Evolutionary conservation across 208 protist genomes (phyloP), one percentile per base, ranked within the genome.

Genomic region (Strigomonas galati): DNA sequence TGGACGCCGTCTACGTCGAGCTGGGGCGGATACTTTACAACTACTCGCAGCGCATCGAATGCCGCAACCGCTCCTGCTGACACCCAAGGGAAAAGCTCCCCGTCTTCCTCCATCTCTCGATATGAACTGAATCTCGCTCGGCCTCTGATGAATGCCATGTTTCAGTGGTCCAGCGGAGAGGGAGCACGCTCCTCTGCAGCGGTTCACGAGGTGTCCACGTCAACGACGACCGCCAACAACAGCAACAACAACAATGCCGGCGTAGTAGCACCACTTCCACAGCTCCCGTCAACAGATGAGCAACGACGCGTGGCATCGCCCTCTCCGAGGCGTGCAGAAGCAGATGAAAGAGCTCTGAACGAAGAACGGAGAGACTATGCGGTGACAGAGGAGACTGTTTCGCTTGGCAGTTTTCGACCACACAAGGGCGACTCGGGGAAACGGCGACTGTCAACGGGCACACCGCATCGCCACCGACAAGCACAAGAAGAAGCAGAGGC

Each of bases 91-190:
- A 46, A 46, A 19, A 15, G 12, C 40, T 46, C 40, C 1, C 40
- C 40, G 1, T 9, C 40, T 19, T 35, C 55, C 7, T 60, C 55
- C 21, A 2, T 37, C 4, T 37, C 54, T 0, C 19, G 51, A 9
- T 61, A 28, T n/a, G 40, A 46, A 26, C 65, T 72, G 14, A 67
- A 43, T 24, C 54, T 72, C 4, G 65, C 60, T 30, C 43, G 67
- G 0, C 67, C 67, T 0, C 60, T 72, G 0, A 56, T 67, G 60
- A 40, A 28, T 2, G 67, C 67, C 30, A 30, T 72, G 23, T 62
- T 67, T 46, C 31, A 56, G 10, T 44, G 44, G n/a, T 28, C 60
- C 0, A 52, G 53, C 24, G 21, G 27, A 58, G 28, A 40, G 3
- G 32, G 32, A 3, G 55, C 1, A 3, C 6, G 30, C 9, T 28